A percentile compares a stretch with the other conserved stretches of the same genome.
Evolutionary conservation across 441 rosid genomes (phyloP).

Genomic region (Daphne laureola): DNA sequence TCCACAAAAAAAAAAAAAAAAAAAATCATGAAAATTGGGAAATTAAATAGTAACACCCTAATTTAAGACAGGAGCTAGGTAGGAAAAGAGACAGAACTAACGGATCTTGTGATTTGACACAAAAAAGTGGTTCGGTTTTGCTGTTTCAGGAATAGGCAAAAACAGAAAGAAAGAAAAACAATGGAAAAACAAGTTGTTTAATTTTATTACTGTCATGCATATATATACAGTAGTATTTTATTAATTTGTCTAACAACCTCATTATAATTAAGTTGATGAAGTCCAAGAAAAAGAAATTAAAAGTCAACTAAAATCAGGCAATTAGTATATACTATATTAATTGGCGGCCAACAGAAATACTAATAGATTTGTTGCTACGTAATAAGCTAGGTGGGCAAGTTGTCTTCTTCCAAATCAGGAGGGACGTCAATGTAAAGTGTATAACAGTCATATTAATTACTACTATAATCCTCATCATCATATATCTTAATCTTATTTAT

Average conservation of each 20-base stretch:
- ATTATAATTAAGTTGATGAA: no score
- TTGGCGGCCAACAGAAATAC: neutral
- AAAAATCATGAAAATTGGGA: neutral
- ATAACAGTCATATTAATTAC: no score
- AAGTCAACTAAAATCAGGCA: no score
- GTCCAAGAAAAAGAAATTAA: no score
- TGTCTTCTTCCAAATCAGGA: slow-evolving; percentile 41
- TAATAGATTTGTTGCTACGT: slow-evolving; percentile 17
- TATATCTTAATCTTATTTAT: no score
- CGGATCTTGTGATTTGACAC: neutral
- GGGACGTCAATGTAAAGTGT: slow-evolving; percentile 23
- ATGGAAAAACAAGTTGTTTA: no score
- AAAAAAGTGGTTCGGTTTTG: slow-evolving; percentile 2
- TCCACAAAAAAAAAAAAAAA: neutral
- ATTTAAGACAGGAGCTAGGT: no score
- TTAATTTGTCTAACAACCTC: no score
- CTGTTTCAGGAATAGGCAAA: slow-evolving; percentile 18
- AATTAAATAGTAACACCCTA: neutral
- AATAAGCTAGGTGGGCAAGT: slow-evolving; percentile 22
- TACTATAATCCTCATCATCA: no score
- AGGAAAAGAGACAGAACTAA: slow-evolving; percentile 1
- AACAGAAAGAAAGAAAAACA: neutral
- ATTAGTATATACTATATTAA: no score
- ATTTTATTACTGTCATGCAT: no score
- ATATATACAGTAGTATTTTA: no score